Evolutionary conservation across 2,329 filamentous ascomycete genomes (phyloP), one percentile per base, ranked within the genome.

Genomic region (Pyricularia pennisetigena): DNA sequence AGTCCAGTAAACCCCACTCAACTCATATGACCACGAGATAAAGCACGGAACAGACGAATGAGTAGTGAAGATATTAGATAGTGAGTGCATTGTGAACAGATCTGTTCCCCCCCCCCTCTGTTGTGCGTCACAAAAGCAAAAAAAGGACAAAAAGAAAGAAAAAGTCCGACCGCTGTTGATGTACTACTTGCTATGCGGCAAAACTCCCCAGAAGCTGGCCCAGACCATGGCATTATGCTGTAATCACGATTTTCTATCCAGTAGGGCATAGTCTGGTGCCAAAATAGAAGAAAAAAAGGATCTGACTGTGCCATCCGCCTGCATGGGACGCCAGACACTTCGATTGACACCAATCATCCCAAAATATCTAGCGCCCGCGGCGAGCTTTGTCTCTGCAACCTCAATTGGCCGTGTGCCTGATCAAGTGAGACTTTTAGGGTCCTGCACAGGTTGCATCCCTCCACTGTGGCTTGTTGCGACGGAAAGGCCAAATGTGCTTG

Each of bases 341-440:
- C 57, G 23, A 61, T 61, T 61, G 57, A 61, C 57, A 61, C 57
- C 57, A 61, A 61, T 61, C 57, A 61, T 61, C 57, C 54, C 57
- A 61, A 61, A 26, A 24, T 26, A 61, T 26, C 24, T 61, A 61
- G 57, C 57, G 57, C 57, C 57, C 23, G 57, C 57, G 57, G 57
- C 24, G 24, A 61, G 57, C 57, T 26, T 26, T 61, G n/a, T 61
- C 23, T 26, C 9, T 61, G 57, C 57, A 61, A 16, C 24, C 8
- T 61, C 24, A 16, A 61, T 61, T 61, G 57, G 57, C 57, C 57
- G 57, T 61, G 57, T 61, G 57, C 57, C 57, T 61, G 57, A 14
- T 54, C 41, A 54, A 54, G 41, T 61, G 57, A 61, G 57, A 61
- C 57, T 61, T 35, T 61, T 24, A 61, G 57, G 57, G 57, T 61